Conservation (phyloP, 1,139 yeast genomes). For the Geotrichum cucujoidarum region DNA sequence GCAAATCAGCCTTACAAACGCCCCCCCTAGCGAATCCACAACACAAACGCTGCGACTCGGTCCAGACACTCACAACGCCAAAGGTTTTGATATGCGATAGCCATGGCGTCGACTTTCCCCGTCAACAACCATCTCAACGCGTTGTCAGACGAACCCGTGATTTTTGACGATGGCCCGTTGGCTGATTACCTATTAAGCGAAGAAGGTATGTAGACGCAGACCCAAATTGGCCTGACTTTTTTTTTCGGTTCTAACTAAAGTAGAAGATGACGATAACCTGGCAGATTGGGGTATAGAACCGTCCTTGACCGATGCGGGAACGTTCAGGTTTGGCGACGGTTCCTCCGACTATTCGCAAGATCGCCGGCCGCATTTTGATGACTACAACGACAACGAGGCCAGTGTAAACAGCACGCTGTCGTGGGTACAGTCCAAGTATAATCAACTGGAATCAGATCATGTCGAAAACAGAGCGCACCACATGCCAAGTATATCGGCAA, state of each 20-base stretch:
- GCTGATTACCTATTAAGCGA: not conserved
- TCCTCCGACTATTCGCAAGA: not conserved
- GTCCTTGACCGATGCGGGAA: not conserved
- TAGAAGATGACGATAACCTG: not conserved
- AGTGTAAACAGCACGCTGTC: not conserved
- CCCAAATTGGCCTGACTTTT: not conserved
- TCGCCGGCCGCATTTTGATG: not conserved
- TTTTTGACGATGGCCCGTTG: conserved; percentile 1
- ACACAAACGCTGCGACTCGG: not conserved
- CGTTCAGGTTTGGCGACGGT: not conserved
- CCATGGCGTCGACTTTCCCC: not conserved
- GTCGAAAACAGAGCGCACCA: not conserved
- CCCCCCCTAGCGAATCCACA: not conserved
- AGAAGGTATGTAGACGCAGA: not conserved
- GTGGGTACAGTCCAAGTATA: too few species aligned
- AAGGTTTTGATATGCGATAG: not conserved
- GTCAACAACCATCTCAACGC: not conserved
- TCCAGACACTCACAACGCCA: not conserved
- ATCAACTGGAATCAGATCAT: too few species aligned
- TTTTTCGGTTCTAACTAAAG: not conserved
- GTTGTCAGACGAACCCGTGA: not conserved
- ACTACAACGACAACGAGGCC: not conserved
- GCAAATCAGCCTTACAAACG: too few species aligned
- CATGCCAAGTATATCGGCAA: not conserved
- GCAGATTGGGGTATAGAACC: conserved; percentile 6